Evolutionary conservation across 805 yeast species (phyloP).

Genomic region (Candida bentonensis): DNA sequence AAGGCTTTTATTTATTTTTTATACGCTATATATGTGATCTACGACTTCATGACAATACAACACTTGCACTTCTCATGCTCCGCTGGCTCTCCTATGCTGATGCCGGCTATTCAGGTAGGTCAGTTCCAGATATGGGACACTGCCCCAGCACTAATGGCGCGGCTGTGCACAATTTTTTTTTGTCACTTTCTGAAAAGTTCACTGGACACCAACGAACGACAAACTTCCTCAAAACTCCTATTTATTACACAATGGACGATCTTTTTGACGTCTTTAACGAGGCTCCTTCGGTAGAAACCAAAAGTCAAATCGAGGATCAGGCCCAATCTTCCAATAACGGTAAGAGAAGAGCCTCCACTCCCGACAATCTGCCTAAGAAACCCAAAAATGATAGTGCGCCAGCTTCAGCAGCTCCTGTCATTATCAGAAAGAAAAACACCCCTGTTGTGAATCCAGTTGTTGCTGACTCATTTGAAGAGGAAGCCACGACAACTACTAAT

Average conservation of each 20-base stretch:
- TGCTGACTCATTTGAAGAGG: slow-evolving; percentile 76
- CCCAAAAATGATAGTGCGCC: too few species aligned
- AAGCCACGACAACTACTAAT: slow-evolving; percentile 75
- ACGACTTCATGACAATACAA: too few species aligned
- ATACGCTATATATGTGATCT: too few species aligned
- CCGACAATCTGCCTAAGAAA: neutral
- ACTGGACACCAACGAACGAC: neutral
- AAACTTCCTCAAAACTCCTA: neutral
- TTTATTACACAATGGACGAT: slow-evolving; percentile 7
- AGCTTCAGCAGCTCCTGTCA: too few species aligned
- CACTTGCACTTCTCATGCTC: too few species aligned
- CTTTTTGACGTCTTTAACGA: slow-evolving; percentile 21
- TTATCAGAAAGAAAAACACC: too few species aligned
- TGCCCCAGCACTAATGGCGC: too few species aligned
- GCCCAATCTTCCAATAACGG: neutral
- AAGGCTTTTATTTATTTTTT: too few species aligned
- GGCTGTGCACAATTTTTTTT: too few species aligned
- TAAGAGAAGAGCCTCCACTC: neutral
- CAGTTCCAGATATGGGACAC: too few species aligned
- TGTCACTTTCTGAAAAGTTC: neutral
- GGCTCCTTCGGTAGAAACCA: slow-evolving; percentile 10
- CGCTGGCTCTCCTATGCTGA: too few species aligned
- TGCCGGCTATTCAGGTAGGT: too few species aligned
- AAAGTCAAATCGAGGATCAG: neutral
- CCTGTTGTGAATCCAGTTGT: slow-evolving; percentile 40